phyloP scores from a whole-genome alignment of 129 eudicot species.

The Saposhnikovia divaricata region DNA sequence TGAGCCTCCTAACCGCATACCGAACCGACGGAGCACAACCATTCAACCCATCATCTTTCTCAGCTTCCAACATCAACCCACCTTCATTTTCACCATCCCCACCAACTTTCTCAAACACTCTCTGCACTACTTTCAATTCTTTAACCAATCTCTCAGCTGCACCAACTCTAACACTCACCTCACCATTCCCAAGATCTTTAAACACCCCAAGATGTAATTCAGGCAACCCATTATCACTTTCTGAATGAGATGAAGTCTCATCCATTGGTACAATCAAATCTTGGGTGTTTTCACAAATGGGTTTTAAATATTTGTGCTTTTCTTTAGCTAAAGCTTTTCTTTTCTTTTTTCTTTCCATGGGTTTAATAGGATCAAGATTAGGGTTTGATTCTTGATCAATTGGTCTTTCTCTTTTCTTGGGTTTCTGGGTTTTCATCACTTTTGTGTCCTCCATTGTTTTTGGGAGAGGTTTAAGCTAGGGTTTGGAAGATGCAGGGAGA shows the following conservation, averaged over 20 bases:
- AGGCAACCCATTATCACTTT: slow-evolving; percentile 33
- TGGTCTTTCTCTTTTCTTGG: slow-evolving; percentile 32
- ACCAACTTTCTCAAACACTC: slow-evolving; percentile 46
- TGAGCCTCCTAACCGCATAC: slow-evolving; percentile 83
- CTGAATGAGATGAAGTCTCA: background rate
- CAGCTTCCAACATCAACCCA: slow-evolving; percentile 67
- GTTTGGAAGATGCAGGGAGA: background rate
- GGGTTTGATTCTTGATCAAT: slow-evolving; percentile 17
- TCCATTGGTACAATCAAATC: slow-evolving; percentile 19
- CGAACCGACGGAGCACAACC: slow-evolving; percentile 87
- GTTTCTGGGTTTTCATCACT: slow-evolving; percentile 44
- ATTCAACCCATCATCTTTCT: slow-evolving; percentile 83
- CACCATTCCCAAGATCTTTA: slow-evolving; percentile 59
- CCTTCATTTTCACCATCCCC: slow-evolving; percentile 44
- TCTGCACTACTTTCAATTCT: slow-evolving; percentile 69
- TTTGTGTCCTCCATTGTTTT: slow-evolving; percentile 16
- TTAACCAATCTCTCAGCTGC: slow-evolving; percentile 61
- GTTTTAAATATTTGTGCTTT: slow-evolving; percentile 25
- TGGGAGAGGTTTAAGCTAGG: slow-evolving; percentile 4
- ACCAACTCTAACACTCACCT: slow-evolving; percentile 45
- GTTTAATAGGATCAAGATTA: slow-evolving; percentile 21
- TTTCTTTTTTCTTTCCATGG: slow-evolving; percentile 82
- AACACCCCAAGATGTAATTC: slow-evolving; percentile 82
- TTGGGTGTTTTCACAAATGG: slow-evolving; percentile 16
- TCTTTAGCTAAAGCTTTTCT: slow-evolving; percentile 67